These are phyloP conservation scores for Sphagnum tenellum DNA, from an alignment of 225 moss, liverwort and hornwort genomes.

Conservation along the genomic window DNA sequence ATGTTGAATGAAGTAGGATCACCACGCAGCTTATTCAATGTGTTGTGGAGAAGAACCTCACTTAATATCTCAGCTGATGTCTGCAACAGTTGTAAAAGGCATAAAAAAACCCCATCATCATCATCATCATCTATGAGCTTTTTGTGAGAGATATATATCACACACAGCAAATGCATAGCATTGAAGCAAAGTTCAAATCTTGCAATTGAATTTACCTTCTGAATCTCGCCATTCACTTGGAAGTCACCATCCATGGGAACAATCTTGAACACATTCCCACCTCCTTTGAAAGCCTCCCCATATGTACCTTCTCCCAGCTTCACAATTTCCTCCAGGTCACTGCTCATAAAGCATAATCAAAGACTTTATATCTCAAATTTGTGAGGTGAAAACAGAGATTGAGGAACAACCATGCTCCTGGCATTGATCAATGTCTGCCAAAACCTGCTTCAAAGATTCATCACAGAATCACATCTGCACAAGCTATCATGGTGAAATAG, in stretches of 20 bases:
- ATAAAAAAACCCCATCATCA: too few relatives aligned
- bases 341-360: conserved; percentile 22
- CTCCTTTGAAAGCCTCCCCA: conserved; percentile 95
- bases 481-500: too few relatives aligned
- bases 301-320: conserved; percentile 97
- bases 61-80: conserved; percentile 85
- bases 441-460: too few relatives aligned
- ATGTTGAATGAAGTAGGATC: conserved; percentile 44
- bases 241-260: conserved; percentile 94
- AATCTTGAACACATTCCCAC: conserved; percentile 81
- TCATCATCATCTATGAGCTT: too few relatives aligned
- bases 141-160: too few relatives aligned
- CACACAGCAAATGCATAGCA: too few relatives aligned
- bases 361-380: not conserved
- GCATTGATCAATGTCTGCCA: too few relatives aligned
- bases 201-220: conserved; percentile 44
- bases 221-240: conserved; percentile 85
- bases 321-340: conserved; percentile 49
- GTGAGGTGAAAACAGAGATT: too few relatives aligned
- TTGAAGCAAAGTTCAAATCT: too few relatives aligned
- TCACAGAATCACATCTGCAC: too few relatives aligned
- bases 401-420: too few relatives aligned
- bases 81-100: conserved; percentile 27
- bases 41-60: conserved; percentile 80
- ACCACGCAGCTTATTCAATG: conserved; percentile 69